Conservation (phyloP, 169 alveolate genomes). For the Eimeria brunetti region DNA sequence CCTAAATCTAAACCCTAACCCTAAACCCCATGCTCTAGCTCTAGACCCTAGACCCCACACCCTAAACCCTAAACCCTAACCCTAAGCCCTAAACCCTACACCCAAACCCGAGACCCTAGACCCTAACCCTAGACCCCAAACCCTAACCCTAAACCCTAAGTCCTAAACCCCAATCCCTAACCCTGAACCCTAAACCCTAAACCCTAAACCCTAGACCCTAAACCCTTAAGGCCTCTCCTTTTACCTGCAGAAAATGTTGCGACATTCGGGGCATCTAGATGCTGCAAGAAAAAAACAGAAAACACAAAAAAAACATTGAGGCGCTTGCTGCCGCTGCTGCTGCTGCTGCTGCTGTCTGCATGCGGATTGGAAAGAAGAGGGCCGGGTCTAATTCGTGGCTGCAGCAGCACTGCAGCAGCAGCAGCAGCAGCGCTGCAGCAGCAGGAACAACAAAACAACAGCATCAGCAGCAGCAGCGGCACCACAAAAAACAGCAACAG, state of each 20-base stretch:
- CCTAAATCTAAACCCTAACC: neutral
- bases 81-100: neutral
- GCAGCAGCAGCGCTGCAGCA: neutral
- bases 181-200: neutral
- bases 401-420: conserved; percentile 35
- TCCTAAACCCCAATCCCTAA: too few species aligned
- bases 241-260: conserved; percentile 50
- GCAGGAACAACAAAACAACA: neutral
- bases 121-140: too few species aligned
- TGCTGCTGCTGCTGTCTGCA: conserved; percentile 1
- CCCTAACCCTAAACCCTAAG: neutral
- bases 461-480: neutral
- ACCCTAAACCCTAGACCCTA: neutral
- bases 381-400: neutral
- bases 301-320: neutral
- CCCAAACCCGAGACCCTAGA: neutral
- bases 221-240: neutral
- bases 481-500: neutral
- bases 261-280: conserved; percentile 55
- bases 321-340: conserved; percentile 16
- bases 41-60: too few species aligned
- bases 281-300: neutral
- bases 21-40: neutral
- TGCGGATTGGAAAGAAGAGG: conserved; percentile 37
- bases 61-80: too few species aligned